Conservation (phyloP, 108 stramenopile genomes). For the Aurantiochytrium sp. region DNA sequence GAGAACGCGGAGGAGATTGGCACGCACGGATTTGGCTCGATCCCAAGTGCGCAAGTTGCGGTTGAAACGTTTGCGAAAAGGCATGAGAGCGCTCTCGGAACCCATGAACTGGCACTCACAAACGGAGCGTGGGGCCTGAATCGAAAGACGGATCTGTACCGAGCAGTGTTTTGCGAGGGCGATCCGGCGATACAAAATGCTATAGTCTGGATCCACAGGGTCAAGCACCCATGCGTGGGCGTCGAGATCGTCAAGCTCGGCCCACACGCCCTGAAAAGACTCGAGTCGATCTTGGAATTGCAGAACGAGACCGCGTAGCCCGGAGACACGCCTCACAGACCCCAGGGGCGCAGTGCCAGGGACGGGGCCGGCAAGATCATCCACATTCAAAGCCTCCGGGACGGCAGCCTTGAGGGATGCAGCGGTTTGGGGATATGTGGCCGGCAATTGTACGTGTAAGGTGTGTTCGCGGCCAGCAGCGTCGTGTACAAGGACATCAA, state of each 20-base stretch:
- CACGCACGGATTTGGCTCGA: not conserved
- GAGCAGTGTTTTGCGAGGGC: slow-evolving; percentile 1
- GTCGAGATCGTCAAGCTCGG: not conserved
- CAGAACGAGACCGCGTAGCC: not conserved
- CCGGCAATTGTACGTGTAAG: not conserved
- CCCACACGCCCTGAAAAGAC: not conserved
- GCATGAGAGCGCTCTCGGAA: not conserved
- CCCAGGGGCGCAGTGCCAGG: not conserved
- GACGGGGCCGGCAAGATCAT: not conserved
- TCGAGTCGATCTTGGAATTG: not conserved
- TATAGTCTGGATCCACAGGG: not conserved
- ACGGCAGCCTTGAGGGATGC: not conserved
- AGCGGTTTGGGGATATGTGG: not conserved
- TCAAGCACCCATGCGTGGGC: not conserved
- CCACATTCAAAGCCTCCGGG: not conserved
- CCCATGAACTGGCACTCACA: slow-evolving; percentile 11
- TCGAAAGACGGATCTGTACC: not conserved
- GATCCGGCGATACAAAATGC: not conserved
- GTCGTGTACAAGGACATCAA: not conserved
- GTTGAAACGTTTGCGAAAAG: not conserved
- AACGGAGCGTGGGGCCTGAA: not conserved
- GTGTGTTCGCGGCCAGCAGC: not conserved
- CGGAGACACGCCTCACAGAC: not conserved
- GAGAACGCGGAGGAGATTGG: not conserved
- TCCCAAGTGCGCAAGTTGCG: not conserved